phyloP scores from a whole-genome alignment of 2,329 filamentous ascomycete species.

The Penicillium sumatraense region DNA sequence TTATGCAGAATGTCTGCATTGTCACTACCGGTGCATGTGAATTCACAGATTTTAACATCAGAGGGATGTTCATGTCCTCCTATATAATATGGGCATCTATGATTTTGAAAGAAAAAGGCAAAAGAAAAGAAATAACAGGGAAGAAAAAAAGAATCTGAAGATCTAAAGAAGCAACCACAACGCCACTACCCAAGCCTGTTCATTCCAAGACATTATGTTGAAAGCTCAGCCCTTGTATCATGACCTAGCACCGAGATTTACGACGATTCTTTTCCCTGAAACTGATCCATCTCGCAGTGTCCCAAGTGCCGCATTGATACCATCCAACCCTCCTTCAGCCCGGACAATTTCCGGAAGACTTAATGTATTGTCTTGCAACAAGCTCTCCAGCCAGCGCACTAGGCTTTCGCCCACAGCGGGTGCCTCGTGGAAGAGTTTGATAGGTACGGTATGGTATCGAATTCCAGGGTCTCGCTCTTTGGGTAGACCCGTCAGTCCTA shows the following conservation, averaged over 20 bases:
- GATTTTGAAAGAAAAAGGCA: neutral
- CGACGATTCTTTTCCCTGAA: constrained; percentile 71
- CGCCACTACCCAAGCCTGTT: constrained; percentile 7
- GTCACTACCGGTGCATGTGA: no score
- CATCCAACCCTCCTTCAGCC: constrained; percentile 65
- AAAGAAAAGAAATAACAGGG: no score
- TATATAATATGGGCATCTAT: no score
- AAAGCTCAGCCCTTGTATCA: constrained; percentile 1
- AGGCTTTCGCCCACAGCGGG: constrained; percentile 66
- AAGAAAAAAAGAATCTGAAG: neutral
- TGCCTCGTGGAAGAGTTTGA: constrained; percentile 76
- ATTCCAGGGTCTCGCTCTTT: constrained; percentile 57
- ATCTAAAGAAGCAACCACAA: constrained; percentile 7
- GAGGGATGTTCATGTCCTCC: no score
- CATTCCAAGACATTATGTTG: neutral
- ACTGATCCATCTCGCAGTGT: constrained; percentile 68
- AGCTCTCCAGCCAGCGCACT: constrained; percentile 68
- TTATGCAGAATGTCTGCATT: no score
- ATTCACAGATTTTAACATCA: no score
- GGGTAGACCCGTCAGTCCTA: constrained; percentile 70
- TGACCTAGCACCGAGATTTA: constrained; percentile 39
- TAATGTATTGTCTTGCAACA: constrained; percentile 61
- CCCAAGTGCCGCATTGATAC: constrained; percentile 71
- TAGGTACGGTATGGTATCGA: constrained; percentile 68
- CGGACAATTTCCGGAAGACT: constrained; percentile 68